Evolutionary conservation across 345 rosid genomes (phyloP).

Genomic region (Hibiscus tridactylites): DNA sequence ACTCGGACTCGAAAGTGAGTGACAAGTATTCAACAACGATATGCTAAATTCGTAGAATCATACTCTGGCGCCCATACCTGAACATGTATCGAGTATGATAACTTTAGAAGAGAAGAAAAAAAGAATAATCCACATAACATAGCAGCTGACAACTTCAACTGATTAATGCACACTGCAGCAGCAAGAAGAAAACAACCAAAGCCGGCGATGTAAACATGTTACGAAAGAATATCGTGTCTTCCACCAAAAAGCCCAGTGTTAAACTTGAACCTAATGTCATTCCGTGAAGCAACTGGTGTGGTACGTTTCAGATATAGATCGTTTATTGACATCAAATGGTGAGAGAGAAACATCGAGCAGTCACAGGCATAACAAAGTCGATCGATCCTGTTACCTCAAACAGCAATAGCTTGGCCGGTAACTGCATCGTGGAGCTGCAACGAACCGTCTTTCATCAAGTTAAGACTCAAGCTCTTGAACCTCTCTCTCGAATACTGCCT

Average conservation of each 20-base stretch:
- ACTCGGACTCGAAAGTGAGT: neutral
- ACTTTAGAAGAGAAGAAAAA: neutral
- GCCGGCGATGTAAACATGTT: neutral
- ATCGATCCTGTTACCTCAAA: neutral
- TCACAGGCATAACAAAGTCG: neutral
- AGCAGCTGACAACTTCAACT: neutral
- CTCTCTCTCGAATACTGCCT: slow-evolving; percentile 96
- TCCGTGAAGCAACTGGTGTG: slow-evolving; percentile 7
- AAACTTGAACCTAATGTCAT: neutral
- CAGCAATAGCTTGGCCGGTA: neutral
- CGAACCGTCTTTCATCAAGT: slow-evolving; percentile 95
- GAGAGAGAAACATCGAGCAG: neutral
- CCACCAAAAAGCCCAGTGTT: neutral
- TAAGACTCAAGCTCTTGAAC: slow-evolving; percentile 87
- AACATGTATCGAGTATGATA: neutral
- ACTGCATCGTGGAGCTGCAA: slow-evolving; percentile 15
- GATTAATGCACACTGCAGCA: slow-evolving; percentile 10
- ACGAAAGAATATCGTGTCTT: neutral
- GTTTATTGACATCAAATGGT: neutral
- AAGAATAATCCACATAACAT: neutral
- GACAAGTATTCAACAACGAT: neutral
- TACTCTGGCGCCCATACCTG: neutral
- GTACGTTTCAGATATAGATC: slow-evolving; percentile 4
- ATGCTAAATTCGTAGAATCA: neutral
- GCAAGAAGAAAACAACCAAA: neutral